Evolutionary conservation across 108 stramenopile species (phyloP).

Genomic region (Skeletonema costatum): DNA sequence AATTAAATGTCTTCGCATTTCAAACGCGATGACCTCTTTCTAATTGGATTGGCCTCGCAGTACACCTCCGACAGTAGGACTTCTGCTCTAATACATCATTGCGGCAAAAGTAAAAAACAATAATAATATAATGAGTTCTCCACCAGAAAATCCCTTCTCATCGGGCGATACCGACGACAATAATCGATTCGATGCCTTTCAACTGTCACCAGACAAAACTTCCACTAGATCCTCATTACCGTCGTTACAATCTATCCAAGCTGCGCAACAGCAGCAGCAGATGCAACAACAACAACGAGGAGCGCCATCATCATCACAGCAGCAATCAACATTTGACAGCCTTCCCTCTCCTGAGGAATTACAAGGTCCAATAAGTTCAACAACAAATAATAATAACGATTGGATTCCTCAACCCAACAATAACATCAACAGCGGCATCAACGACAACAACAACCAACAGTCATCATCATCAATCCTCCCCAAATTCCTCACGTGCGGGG

Average conservation of each 20-base stretch:
- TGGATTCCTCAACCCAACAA: slow-evolving; percentile 21
- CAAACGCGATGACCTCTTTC: no score
- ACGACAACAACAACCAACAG: slow-evolving; percentile 2
- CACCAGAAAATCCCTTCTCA: not conserved
- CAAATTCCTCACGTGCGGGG: slow-evolving; percentile 24
- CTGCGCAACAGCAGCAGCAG: not conserved
- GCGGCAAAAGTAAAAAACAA: no score
- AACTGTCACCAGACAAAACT: not conserved
- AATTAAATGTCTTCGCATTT: no score
- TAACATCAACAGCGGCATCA: not conserved
- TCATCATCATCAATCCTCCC: slow-evolving; percentile 15
- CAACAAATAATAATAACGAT: not conserved
- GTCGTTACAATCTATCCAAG: not conserved
- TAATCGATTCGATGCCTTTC: not conserved
- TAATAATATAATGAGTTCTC: not conserved
- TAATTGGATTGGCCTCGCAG: no score
- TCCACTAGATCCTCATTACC: not conserved
- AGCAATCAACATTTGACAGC: slow-evolving; percentile 1
- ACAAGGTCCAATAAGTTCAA: slow-evolving; percentile 21
- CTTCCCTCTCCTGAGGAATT: slow-evolving; percentile 35
- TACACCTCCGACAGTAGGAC: no score
- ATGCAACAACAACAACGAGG: no score
- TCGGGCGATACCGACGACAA: not conserved
- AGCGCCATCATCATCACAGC: no score
- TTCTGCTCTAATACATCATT: no score